These are phyloP conservation scores for Bryoerythrophyllum caledonicum DNA, from an alignment of 225 moss, liverwort and hornwort genomes.

Conservation along the genomic window DNA sequence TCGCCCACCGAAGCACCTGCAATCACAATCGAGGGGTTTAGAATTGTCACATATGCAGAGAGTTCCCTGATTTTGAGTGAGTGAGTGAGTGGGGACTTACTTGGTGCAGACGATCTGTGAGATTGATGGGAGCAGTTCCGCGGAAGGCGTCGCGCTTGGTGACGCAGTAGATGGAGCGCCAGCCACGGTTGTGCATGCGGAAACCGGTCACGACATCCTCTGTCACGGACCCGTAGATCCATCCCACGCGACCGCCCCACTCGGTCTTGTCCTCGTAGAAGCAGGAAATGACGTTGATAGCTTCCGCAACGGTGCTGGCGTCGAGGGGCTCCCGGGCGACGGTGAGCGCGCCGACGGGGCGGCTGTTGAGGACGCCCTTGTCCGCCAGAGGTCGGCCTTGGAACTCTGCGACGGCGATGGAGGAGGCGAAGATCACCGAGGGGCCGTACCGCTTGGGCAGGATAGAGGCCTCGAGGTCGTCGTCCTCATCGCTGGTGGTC, in stretches of 20 bases:
- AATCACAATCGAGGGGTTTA: background rate
- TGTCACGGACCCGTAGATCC: conserved; percentile 83
- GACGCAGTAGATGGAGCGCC: conserved; percentile 76
- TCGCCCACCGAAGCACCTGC: conserved; percentile 76
- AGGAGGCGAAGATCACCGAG: conserved; percentile 55
- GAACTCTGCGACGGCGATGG: conserved; percentile 74
- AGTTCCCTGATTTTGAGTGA: no score
- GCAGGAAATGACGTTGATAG: conserved; percentile 80
- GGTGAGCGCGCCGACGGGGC: conserved; percentile 62
- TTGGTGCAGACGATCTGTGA: conserved; percentile 81
- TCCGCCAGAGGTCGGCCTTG: conserved; percentile 65
- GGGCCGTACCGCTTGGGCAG: conserved; percentile 68
- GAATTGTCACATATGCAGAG: background rate
- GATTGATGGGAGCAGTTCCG: conserved; percentile 85
- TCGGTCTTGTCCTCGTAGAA: conserved; percentile 83
- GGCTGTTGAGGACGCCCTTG: conserved; percentile 59
- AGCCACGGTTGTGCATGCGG: conserved; percentile 85
- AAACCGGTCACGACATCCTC: conserved; percentile 84
- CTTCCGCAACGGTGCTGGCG: conserved; percentile 73
- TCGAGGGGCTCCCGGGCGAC: conserved; percentile 63
- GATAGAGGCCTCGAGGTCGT: conserved; percentile 58
- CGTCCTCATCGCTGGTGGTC: conserved; percentile 56
- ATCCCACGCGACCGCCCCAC: conserved; percentile 78
- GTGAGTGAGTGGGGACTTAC: conserved; percentile 15
- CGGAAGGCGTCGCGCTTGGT: conserved; percentile 77